These are phyloP conservation scores for Cercophora scortea DNA, from an alignment of 495 filamentous ascomycete species.

Conservation along the genomic window DNA sequence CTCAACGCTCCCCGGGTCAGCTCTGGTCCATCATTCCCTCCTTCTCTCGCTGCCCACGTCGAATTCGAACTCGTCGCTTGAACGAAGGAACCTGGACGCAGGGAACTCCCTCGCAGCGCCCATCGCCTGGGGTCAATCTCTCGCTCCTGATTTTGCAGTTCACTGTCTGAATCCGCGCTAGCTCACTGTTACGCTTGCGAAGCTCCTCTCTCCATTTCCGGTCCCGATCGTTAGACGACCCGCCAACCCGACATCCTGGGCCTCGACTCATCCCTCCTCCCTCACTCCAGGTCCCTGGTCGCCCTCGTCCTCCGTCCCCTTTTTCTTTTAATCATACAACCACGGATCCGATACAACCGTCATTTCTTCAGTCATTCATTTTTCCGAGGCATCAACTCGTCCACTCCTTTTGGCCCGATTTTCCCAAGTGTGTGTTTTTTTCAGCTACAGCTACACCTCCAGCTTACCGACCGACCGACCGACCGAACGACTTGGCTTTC, in stretches of 20 bases:
- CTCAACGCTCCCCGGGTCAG: background rate
- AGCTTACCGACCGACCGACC: background rate
- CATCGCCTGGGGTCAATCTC: constrained; percentile 3
- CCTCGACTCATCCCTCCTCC: constrained; percentile 4
- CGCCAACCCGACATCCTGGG: constrained; percentile 13
- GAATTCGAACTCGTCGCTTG: background rate
- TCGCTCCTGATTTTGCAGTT: constrained; percentile 1
- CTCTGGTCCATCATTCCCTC: background rate
- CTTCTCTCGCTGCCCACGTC: background rate
- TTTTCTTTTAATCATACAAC: constrained; percentile 12
- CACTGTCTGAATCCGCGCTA: constrained; percentile 3
- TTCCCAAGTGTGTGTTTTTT: background rate
- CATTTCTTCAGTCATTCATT: constrained; percentile 26
- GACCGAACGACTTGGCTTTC: too few relatives aligned
- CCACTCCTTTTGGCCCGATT: constrained; percentile 18
- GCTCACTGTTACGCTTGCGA: constrained; percentile 3
- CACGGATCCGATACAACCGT: constrained; percentile 4
- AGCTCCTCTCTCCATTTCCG: background rate
- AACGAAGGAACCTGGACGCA: background rate
- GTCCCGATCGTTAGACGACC: constrained; percentile 12
- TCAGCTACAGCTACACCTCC: too few relatives aligned
- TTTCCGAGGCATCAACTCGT: constrained; percentile 20
- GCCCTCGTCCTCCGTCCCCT: too few relatives aligned
- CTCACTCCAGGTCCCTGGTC: constrained; percentile 11
- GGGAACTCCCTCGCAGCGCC: background rate